Conservation (phyloP, 345 rosid species). For the Cardamine resedifolia region DNA sequence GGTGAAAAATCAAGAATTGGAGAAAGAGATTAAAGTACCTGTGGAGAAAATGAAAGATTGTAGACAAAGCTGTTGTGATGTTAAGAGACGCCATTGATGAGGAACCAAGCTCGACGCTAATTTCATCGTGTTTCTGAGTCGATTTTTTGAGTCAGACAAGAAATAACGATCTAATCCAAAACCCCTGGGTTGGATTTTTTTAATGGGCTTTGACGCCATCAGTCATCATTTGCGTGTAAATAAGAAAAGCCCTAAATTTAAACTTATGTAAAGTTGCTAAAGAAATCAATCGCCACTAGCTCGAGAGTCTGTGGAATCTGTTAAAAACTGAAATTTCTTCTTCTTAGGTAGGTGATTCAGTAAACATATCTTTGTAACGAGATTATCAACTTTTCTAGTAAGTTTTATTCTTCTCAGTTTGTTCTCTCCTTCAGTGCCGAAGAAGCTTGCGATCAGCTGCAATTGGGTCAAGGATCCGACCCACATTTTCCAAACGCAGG, state of each 20-base stretch:
- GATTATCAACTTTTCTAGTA: too few relatives aligned
- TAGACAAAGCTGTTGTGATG: conserved; percentile 26
- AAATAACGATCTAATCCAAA: background rate
- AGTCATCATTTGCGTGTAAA: background rate
- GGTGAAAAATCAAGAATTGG: background rate
- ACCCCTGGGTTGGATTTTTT: background rate
- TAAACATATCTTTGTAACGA: too few relatives aligned
- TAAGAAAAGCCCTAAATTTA: conserved; percentile 5
- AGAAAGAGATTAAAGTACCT: conserved; percentile 15
- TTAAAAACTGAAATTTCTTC: too few relatives aligned
- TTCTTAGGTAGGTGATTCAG: too few relatives aligned
- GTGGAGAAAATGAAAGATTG: conserved; percentile 27
- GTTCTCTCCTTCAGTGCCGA: too few relatives aligned
- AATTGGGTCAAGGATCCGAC: too few relatives aligned
- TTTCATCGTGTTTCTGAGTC: conserved; percentile 25
- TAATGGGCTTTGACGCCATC: conserved; percentile 3
- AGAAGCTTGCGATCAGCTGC: background rate
- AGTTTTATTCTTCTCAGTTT: too few relatives aligned
- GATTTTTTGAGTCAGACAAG: background rate
- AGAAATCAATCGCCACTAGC: too few relatives aligned
- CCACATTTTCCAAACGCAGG: too few relatives aligned
- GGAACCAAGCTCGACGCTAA: conserved; percentile 39
- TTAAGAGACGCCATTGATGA: conserved; percentile 38
- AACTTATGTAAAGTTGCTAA: too few relatives aligned
- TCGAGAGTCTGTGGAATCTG: too few relatives aligned